These are phyloP conservation scores for Noccaea caerulescens DNA, from an alignment of 345 rosid species.

Conservation along the genomic window DNA sequence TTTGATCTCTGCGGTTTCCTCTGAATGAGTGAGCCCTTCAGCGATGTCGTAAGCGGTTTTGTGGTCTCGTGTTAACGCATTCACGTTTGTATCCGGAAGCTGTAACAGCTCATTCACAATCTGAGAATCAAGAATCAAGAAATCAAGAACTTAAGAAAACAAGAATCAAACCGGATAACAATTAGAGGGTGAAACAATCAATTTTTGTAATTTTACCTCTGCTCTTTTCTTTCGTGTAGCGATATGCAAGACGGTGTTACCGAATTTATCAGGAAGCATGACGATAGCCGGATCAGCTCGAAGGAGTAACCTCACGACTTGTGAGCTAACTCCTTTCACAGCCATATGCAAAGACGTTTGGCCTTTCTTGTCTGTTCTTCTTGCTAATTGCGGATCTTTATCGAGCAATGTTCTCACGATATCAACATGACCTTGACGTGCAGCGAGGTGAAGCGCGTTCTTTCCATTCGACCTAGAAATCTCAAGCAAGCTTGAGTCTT, in stretches of 20 bases:
- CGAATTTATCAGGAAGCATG: conserved; percentile 86
- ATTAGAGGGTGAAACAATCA: background rate
- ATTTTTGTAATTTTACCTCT: conserved; percentile 53
- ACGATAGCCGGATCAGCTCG: conserved; percentile 72
- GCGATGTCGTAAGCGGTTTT: conserved; percentile 87
- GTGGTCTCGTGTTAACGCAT: conserved; percentile 74
- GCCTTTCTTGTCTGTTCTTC: conserved; percentile 87
- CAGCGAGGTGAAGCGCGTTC: conserved; percentile 88
- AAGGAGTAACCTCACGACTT: conserved; percentile 75
- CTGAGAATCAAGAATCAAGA: conserved; percentile 37
- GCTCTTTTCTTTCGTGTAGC: conserved; percentile 87
- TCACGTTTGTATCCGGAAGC: conserved; percentile 74
- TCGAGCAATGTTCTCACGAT: conserved; percentile 71
- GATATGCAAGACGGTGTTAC: conserved; percentile 77
- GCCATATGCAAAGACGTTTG: conserved; percentile 98
- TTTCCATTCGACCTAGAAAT: conserved; percentile 76
- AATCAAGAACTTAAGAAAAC: background rate
- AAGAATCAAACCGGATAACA: background rate
- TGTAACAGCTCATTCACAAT: conserved; percentile 70
- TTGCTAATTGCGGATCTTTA: conserved; percentile 74
- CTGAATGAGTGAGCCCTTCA: conserved; percentile 78
- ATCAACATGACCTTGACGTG: conserved; percentile 87
- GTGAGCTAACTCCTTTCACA: conserved; percentile 78
- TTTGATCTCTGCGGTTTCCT: conserved; percentile 65
- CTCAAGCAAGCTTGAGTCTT: conserved; percentile 66